Conservation (phyloP, 306 rosid species). For the Inga laurina region DNA sequence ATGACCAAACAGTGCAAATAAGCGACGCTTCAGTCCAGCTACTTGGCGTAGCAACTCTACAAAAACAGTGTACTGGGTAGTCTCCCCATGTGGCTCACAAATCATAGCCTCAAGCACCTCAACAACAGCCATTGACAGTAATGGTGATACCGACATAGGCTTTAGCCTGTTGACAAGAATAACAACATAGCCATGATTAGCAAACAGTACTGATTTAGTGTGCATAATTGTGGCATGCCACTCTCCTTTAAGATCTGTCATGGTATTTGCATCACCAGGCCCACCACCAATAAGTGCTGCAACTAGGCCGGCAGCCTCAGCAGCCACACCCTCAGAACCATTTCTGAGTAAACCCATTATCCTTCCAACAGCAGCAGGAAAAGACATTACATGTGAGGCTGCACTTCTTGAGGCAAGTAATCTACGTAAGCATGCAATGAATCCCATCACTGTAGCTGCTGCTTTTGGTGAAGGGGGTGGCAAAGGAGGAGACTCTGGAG, state of each 20-base stretch:
- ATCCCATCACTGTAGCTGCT: constrained; percentile 98
- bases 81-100: constrained; percentile 97
- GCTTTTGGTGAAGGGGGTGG: constrained; percentile 99
- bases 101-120: constrained; percentile 99
- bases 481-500: constrained; percentile 97
- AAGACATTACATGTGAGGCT: constrained; percentile 93
- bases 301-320: constrained; percentile 93
- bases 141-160: constrained; percentile 93
- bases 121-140: constrained; percentile 93
- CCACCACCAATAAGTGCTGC: constrained; percentile 99
- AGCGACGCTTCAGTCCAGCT: constrained; percentile 96
- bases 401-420: constrained; percentile 91
- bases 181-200: constrained; percentile 70
- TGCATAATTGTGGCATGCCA: constrained; percentile 97
- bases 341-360: constrained; percentile 97
- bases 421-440: constrained; percentile 89
- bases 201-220: constrained; percentile 92
- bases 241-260: constrained; percentile 91
- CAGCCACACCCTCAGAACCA: constrained; percentile 97
- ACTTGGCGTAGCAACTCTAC: constrained; percentile 97
- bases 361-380: constrained; percentile 99
- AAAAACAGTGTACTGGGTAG: constrained; percentile 91
- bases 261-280: constrained; percentile 70
- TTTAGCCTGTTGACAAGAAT: constrained; percentile 89
- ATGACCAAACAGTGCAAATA: constrained; percentile 98